phyloP scores from a whole-genome alignment of 2,329 filamentous ascomycete species.

The Daldinia eschscholtzii region DNA sequence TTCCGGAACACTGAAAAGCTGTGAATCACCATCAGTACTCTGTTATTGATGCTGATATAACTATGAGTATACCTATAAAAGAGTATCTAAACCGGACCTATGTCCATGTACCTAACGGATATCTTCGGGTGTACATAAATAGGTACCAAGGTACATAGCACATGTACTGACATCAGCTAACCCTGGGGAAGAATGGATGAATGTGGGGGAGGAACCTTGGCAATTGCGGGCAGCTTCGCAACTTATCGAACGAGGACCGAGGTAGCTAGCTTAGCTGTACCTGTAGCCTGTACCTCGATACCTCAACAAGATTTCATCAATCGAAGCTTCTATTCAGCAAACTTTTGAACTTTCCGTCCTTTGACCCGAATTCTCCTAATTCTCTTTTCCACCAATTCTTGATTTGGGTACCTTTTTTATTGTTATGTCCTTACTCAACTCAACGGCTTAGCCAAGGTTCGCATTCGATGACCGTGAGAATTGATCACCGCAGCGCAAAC shows the following conservation, averaged over 20 bases:
- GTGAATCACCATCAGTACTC: not conserved
- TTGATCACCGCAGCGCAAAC: slow-evolving; percentile 44
- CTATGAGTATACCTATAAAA: not conserved
- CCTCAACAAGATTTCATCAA: slow-evolving; percentile 15
- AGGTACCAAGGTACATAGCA: not conserved
- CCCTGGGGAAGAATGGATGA: slow-evolving; percentile 26
- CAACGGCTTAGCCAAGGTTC: slow-evolving; percentile 12
- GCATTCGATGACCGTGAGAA: slow-evolving; percentile 43
- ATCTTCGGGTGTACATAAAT: slow-evolving; percentile 26
- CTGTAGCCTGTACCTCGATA: not conserved
- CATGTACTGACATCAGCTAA: not conserved
- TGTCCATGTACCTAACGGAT: slow-evolving; percentile 3
- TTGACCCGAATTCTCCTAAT: slow-evolving; percentile 33
- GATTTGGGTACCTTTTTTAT: not conserved
- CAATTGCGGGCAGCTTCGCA: slow-evolving; percentile 21
- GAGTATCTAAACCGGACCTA: not conserved
- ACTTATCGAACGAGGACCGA: slow-evolving; percentile 23
- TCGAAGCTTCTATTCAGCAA: slow-evolving; percentile 20
- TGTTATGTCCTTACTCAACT: not conserved
- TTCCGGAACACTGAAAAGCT: too few relatives aligned
- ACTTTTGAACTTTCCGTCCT: slow-evolving; percentile 27
- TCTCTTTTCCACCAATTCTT: not conserved
- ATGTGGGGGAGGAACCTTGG: slow-evolving; percentile 35
- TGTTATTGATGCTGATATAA: not conserved
- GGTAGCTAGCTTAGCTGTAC: slow-evolving; percentile 21